Percentiles rank a stretch among this genome's conserved stretches.
Conservation (phyloP, 345 rosid genomes). For the Erysimum cheiranthoides region DNA sequence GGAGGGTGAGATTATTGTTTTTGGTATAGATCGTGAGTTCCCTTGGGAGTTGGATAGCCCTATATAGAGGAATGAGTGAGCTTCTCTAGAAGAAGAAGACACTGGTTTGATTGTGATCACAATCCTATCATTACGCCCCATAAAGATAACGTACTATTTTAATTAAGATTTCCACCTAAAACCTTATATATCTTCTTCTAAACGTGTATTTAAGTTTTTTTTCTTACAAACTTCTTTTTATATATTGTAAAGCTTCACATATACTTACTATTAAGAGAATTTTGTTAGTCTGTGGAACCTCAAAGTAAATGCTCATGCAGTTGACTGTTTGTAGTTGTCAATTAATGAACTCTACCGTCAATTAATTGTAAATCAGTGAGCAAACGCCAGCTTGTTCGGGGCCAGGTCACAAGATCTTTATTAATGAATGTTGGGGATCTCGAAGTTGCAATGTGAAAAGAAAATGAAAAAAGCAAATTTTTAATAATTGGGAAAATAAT, state of each 20-base stretch:
- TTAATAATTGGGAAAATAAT: too few relatives aligned
- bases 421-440: background rate
- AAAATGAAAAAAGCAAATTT: background rate
- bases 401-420: background rate
- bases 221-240: too few relatives aligned
- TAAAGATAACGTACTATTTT: background rate
- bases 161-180: conserved; percentile 1
- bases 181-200: background rate
- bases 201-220: background rate
- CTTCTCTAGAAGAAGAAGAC: background rate
- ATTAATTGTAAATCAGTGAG: too few relatives aligned
- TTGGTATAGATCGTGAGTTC: conserved; percentile 18
- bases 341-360: too few relatives aligned
- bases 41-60: background rate
- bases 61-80: conserved; percentile 27
- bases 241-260: too few relatives aligned
- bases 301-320: background rate
- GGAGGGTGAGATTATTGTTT: background rate
- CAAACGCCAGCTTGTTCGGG: background rate
- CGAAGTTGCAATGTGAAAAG: background rate
- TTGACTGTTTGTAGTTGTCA: background rate
- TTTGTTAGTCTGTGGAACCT: background rate
- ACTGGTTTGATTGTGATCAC: background rate
- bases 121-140: conserved; percentile 21
- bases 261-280: background rate